These are phyloP conservation scores for Thalassia testudinum DNA, from an alignment of 116 monocot species.

Conservation along the genomic window DNA sequence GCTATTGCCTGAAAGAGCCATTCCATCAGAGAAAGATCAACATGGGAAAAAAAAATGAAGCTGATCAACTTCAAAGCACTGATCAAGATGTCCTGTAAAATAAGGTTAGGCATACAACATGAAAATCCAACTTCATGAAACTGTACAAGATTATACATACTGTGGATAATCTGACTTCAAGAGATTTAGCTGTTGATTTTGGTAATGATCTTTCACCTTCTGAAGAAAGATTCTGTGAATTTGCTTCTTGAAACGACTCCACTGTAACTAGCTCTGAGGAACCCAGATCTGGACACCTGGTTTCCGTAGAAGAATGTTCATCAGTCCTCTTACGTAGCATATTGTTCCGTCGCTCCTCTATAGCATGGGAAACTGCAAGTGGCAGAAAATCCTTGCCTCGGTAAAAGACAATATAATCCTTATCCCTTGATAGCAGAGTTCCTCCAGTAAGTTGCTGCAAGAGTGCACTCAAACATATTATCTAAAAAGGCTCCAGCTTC, in stretches of 20 bases:
- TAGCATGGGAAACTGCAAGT: constrained; percentile 61
- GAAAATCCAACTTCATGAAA: too few relatives aligned
- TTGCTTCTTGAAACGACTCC: constrained; percentile 5
- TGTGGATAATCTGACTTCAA: constrained; percentile 37
- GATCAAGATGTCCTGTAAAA: too few relatives aligned
- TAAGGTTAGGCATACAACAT: too few relatives aligned
- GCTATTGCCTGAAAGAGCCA: constrained; percentile 27
- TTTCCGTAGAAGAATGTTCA: neutral
- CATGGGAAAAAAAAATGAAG: neutral
- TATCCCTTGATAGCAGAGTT: constrained; percentile 78
- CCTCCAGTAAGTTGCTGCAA: constrained; percentile 85
- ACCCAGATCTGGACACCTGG: neutral
- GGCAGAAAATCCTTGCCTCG: constrained; percentile 99
- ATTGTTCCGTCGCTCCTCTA: constrained; percentile 75
- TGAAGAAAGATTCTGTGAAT: neutral
- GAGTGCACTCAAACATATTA: neutral
- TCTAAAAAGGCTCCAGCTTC: too few relatives aligned
- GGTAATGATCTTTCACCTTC: constrained; percentile 11
- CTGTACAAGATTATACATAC: constrained; percentile 12
- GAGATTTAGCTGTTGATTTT: constrained; percentile 15
- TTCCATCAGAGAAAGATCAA: neutral
- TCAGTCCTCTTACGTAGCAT: constrained; percentile 5
- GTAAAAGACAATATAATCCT: constrained; percentile 75
- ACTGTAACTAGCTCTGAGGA: constrained; percentile 7
- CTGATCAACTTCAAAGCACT: too few relatives aligned